Evolutionary conservation across 2,329 filamentous ascomycete genomes (phyloP), one percentile per base, ranked within the genome.

Genomic region (Microdochium bolleyi): DNA sequence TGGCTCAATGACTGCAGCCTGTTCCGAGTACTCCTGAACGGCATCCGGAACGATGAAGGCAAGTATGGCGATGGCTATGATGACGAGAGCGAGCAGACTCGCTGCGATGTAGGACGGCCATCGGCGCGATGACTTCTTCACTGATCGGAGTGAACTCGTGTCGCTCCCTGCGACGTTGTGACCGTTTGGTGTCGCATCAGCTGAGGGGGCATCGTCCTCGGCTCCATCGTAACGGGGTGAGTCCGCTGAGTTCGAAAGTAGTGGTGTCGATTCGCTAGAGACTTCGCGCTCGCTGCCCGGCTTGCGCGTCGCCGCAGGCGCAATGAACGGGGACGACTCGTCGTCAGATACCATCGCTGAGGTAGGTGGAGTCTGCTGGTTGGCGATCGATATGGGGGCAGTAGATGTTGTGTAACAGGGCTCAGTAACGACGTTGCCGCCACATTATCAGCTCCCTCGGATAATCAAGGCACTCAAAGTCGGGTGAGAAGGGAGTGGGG

Each of bases 21-120:
- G 78, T 69, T 92, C 87, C 49, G 88, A 89, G 69, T 99, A 99
- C 64, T 89, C 81, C 69, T 95, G 84, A 11, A 95, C 82, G 8
- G 86, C 82, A 16, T 87, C 84, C 2, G 92, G 92, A 0, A 87
- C 82, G 52, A 95, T 80, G 70, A 96, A 96, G 16, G 85, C 89
- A 53, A 92, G 73, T 16, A 87, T 70, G 54, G 96, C 84, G 60
- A 95, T 89, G 25, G 77, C 66, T 22, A 92, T 61, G 5, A 86
- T 75, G 7, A 84, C 62, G 1, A 81, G 59, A 49, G 79, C 87
- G 9, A 97, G 71, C 2, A 87, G 53, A 1, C 78, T 60, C 56
- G 96, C 81, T 27, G 92, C 87, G 37, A 95, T 76, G 30, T 90
- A 74, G 37, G 87, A 92, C 9, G 89, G 86, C 89, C 89, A 95